These are phyloP conservation scores for Naganishia vaughanmartiniae DNA, from an alignment of 768 basidiomycete species.

Conservation along the genomic window DNA sequence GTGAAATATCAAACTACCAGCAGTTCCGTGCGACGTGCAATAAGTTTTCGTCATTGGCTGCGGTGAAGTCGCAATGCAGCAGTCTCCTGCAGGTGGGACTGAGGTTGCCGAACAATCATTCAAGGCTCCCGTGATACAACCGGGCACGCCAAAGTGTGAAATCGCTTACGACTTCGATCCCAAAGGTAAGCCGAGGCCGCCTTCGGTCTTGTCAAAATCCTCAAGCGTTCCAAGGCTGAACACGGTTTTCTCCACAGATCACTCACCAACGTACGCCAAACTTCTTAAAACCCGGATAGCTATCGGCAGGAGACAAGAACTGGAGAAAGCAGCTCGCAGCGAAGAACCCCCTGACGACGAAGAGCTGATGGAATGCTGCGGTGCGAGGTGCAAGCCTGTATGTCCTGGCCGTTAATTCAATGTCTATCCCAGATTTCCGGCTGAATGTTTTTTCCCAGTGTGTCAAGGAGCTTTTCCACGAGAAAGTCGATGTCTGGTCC, in stretches of 20 bases:
- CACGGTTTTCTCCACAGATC: background rate
- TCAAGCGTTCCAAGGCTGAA: background rate
- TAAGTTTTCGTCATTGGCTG: background rate
- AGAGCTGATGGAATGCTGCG: slow-evolving; percentile 19
- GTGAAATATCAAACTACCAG: background rate
- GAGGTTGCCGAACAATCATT: background rate
- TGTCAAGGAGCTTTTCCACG: slow-evolving; percentile 23
- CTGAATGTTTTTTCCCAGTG: background rate
- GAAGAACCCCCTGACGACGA: slow-evolving; percentile 17
- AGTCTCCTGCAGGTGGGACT: background rate
- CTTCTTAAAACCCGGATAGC: slow-evolving; percentile 4
- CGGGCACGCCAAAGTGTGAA: slow-evolving; percentile 11
- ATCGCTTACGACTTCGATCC: slow-evolving; percentile 20
- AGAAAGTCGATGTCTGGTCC: slow-evolving; percentile 16
- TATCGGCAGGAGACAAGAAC: slow-evolving; percentile 24
- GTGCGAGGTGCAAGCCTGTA: slow-evolving; percentile 17
- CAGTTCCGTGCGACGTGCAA: background rate
- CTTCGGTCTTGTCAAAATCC: background rate
- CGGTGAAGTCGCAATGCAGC: background rate
- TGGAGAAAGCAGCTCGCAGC: slow-evolving; percentile 16
- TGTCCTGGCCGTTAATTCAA: background rate
- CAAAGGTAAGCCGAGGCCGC: background rate
- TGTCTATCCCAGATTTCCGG: background rate
- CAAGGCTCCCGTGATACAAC: background rate
- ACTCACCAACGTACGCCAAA: slow-evolving; percentile 18